phyloP scores from a whole-genome alignment of 139 green algal species.

The Asterochloris sp. region DNA sequence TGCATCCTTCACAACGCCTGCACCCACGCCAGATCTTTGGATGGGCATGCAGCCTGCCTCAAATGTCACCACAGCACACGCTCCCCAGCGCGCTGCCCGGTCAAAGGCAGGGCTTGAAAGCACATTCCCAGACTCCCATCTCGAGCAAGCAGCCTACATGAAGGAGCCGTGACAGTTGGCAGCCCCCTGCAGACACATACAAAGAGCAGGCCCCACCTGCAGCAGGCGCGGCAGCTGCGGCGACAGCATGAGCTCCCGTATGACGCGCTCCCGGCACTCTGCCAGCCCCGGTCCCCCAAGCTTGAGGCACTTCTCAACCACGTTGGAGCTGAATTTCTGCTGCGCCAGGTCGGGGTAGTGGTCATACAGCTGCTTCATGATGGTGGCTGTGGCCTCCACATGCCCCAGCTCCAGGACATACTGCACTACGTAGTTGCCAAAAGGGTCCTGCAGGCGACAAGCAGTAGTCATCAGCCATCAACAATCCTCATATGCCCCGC shows the following conservation, averaged over 20 bases:
- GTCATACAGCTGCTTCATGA: slow-evolving; percentile 80
- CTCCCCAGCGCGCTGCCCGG: no score
- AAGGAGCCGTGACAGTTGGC: no score
- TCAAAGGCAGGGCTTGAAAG: background rate
- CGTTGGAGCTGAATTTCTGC: slow-evolving; percentile 98
- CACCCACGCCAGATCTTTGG: no score
- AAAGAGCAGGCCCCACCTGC: slow-evolving; percentile 22
- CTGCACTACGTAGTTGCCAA: slow-evolving; percentile 99
- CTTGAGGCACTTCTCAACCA: slow-evolving; percentile 99
- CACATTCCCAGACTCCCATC: background rate
- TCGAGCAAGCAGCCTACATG: no score
- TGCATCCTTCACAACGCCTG: no score
- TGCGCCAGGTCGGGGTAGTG: slow-evolving; percentile 82
- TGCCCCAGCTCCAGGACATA: slow-evolving; percentile 96
- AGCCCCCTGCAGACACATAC: background rate
- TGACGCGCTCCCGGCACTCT: slow-evolving; percentile 66
- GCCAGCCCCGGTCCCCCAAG: slow-evolving; percentile 49
- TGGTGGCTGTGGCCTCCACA: slow-evolving; percentile 56
- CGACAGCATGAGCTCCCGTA: slow-evolving; percentile 79
- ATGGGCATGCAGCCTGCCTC: no score
- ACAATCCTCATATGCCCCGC: no score
- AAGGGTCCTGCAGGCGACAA: slow-evolving; percentile 64
- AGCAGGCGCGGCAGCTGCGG: slow-evolving; percentile 79
- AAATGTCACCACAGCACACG: no score
- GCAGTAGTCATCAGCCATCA: no score